Evolutionary conservation across 345 rosid species (phyloP).

Genomic region (Eucalyptus cloeziana): DNA sequence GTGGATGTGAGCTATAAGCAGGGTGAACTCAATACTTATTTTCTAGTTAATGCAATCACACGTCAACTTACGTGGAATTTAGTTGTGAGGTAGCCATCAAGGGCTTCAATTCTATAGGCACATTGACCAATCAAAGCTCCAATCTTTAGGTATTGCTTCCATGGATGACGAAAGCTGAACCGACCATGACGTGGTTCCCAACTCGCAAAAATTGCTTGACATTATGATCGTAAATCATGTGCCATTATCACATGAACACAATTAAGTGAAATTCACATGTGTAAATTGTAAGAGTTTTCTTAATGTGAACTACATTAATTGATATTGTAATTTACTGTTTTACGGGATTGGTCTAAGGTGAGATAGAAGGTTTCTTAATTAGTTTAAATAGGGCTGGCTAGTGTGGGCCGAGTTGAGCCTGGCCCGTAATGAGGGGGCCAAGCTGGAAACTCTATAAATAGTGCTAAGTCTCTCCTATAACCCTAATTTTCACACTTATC

Average conservation of each 20-base stretch:
- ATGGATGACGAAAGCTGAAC: slow-evolving; percentile 64
- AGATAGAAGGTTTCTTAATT: no score
- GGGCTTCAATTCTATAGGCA: slow-evolving; percentile 50
- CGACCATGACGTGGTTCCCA: slow-evolving; percentile 86
- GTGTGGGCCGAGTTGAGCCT: no score
- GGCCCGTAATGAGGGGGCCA: no score
- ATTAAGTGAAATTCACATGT: not conserved
- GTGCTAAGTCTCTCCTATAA: no score
- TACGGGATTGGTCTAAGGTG: no score
- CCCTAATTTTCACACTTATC: no score
- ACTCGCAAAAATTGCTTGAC: slow-evolving; percentile 61
- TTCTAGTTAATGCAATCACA: not conserved
- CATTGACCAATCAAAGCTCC: slow-evolving; percentile 44
- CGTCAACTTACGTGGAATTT: slow-evolving; percentile 18
- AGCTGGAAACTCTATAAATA: no score
- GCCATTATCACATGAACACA: not conserved
- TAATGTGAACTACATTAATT: no score
- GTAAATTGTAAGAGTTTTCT: no score
- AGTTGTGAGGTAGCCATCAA: slow-evolving; percentile 29
- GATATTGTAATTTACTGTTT: no score
- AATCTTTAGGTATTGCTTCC: slow-evolving; percentile 52
- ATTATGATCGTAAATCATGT: not conserved
- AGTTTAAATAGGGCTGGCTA: no score
- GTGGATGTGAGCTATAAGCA: not conserved
- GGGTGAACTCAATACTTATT: not conserved